A percentile compares a stretch with the other conserved stretches of the same genome.
Conservation (phyloP, 208 protist species). For the Wallacemonas collosoma region DNA sequence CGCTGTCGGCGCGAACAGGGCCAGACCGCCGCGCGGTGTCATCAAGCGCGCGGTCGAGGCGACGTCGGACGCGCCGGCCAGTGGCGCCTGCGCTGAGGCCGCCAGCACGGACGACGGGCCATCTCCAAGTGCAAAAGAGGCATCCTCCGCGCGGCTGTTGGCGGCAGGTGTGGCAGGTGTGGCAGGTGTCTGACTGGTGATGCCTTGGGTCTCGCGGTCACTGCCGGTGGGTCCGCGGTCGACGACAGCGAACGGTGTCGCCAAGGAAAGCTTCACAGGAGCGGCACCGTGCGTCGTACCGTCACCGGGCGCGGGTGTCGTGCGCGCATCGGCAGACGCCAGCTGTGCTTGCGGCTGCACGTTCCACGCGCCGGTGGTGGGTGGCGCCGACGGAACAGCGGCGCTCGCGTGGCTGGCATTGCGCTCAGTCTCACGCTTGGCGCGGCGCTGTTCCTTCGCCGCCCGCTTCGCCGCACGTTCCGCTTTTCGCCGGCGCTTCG, state of each 20-base stretch:
- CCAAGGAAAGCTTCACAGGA: background rate
- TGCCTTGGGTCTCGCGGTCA: background rate
- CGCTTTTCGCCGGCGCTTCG: constrained; percentile 18
- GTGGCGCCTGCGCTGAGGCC: too few species aligned
- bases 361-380: constrained; percentile 15
- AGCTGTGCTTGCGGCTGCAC: constrained; percentile 8
- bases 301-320: background rate
- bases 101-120: background rate
- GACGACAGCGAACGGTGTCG: constrained; percentile 1
- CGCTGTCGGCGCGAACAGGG: background rate
- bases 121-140: background rate
- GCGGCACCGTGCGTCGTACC: background rate
- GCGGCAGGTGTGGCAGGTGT: background rate
- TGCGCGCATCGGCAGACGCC: constrained; percentile 9
- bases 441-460: constrained; percentile 11
- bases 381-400: background rate
- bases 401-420: background rate
- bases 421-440: constrained; percentile 14
- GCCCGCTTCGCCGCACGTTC: constrained; percentile 19
- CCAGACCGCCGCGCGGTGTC: background rate
- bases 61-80: too few species aligned
- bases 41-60: background rate
- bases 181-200: background rate
- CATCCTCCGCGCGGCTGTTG: background rate
- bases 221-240: constrained; percentile 2